Conservation (phyloP, 176 grass and related monocot genomes). For the Eragrostis curvula region DNA sequence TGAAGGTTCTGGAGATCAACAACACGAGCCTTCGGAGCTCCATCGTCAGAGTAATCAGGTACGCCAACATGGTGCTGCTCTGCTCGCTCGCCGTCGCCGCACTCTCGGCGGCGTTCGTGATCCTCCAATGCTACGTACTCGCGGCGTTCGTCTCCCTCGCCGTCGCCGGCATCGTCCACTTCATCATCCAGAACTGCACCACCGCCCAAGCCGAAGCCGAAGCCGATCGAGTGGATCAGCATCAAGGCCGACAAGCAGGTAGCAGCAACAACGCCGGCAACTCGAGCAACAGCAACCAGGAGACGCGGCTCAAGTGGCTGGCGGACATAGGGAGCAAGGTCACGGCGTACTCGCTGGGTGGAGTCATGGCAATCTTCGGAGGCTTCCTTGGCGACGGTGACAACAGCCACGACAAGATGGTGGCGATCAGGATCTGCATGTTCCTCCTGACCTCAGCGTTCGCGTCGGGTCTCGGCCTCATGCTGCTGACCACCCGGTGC, state of each 20-base stretch:
- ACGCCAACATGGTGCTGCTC: conserved; percentile 11
- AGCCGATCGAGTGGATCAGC: not conserved
- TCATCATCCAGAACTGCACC: not conserved
- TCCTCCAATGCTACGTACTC: not conserved
- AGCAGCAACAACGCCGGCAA: not conserved
- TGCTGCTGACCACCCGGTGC: not conserved
- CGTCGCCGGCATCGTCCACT: not conserved
- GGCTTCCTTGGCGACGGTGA: not conserved
- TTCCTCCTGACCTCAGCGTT: conserved; percentile 13
- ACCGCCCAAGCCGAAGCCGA: not conserved
- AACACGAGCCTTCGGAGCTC: not conserved
- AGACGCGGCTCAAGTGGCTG: not conserved
- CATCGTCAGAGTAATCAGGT: not conserved
- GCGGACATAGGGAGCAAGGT: conserved; percentile 24
- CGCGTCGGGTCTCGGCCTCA: conserved; percentile 28
- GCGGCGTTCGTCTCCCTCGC: conserved; percentile 4
- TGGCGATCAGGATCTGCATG: conserved; percentile 6
- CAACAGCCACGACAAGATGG: not conserved
- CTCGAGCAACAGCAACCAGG: not conserved
- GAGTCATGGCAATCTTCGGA: conserved; percentile 15
- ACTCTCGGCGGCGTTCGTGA: not conserved
- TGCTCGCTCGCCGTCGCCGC: conserved; percentile 5
- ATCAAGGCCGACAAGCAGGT: not conserved
- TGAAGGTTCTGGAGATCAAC: not conserved
- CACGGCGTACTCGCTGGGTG: not conserved